These are phyloP conservation scores for Nicotiana paniculata DNA, from an alignment of 257 asterid species.

Conservation along the genomic window DNA sequence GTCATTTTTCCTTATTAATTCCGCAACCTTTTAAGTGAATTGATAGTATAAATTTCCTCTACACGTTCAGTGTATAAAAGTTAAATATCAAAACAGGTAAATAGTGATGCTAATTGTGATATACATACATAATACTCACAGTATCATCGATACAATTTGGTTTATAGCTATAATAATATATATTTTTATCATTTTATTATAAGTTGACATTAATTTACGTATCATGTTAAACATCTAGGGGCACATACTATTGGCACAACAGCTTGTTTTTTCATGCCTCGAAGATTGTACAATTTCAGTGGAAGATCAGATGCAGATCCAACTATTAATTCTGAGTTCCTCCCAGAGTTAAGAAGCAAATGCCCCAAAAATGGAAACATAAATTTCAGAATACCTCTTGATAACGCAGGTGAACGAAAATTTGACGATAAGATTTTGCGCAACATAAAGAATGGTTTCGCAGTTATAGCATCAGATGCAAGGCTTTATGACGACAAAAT, in stretches of 20 bases:
- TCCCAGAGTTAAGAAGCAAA: background rate
- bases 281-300: slow-evolving; percentile 23
- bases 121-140: no score
- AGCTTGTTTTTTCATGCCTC: slow-evolving; percentile 42
- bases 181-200: background rate
- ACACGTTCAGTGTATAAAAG: no score
- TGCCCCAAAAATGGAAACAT: slow-evolving; percentile 29
- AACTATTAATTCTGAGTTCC: slow-evolving; percentile 16
- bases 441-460: slow-evolving; percentile 25
- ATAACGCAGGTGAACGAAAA: background rate
- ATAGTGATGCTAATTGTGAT: no score
- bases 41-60: no score
- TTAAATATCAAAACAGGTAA: no score
- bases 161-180: background rate
- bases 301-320: slow-evolving; percentile 24
- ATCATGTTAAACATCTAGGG: slow-evolving; percentile 9
- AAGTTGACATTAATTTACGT: background rate
- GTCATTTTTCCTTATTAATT: no score
- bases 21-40: no score
- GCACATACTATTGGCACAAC: slow-evolving; percentile 44
- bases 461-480: slow-evolving; percentile 36
- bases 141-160: background rate
- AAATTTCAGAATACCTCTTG: slow-evolving; percentile 18
- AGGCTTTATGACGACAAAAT: slow-evolving; percentile 18
- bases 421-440: slow-evolving; percentile 26